Conservation (phyloP, 768 basidiomycete species). For the Arthromyces matolae region DNA sequence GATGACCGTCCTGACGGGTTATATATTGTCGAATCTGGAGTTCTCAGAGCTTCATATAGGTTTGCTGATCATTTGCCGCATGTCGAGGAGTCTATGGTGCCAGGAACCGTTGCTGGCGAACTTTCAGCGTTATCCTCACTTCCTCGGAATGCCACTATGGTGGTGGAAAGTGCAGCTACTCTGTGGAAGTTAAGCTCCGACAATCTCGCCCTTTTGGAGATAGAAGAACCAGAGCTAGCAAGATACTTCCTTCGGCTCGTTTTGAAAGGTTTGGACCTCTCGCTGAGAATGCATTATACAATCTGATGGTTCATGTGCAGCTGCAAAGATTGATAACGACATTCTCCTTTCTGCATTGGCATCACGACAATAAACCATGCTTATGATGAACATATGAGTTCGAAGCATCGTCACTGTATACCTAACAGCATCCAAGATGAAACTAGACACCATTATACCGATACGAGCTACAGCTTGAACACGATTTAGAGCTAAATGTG, state of each 20-base stretch:
- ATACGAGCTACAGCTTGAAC: too few relatives aligned
- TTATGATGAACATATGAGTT: too few relatives aligned
- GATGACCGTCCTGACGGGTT: constrained; percentile 78
- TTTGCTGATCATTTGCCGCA: constrained; percentile 65
- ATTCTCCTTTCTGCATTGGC: constrained; percentile 18
- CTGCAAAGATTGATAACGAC: constrained; percentile 17
- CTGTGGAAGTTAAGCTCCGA: constrained; percentile 76
- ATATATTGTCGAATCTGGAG: constrained; percentile 86
- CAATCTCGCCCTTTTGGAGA: constrained; percentile 59
- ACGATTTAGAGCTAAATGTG: too few relatives aligned
- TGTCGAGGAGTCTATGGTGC: constrained; percentile 90
- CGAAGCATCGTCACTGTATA: too few relatives aligned
- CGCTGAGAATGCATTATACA: background rate
- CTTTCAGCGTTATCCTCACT: constrained; percentile 78
- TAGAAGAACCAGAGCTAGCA: constrained; percentile 65
- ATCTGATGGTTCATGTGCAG: constrained; percentile 7
- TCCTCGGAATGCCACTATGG: constrained; percentile 82
- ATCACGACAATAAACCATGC: constrained; percentile 15
- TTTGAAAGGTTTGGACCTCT: constrained; percentile 55
- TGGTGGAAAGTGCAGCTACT: constrained; percentile 72
- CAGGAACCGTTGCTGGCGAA: constrained; percentile 91
- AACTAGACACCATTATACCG: too few relatives aligned
- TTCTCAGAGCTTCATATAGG: constrained; percentile 77
- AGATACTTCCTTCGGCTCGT: constrained; percentile 62
- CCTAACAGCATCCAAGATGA: too few relatives aligned